Percentiles rank a stretch among this genome's conserved stretches.
These are phyloP conservation scores for Ogataea hybrid DNA, from an alignment of 1,139 yeast genomes.

Conservation along the genomic window DNA sequence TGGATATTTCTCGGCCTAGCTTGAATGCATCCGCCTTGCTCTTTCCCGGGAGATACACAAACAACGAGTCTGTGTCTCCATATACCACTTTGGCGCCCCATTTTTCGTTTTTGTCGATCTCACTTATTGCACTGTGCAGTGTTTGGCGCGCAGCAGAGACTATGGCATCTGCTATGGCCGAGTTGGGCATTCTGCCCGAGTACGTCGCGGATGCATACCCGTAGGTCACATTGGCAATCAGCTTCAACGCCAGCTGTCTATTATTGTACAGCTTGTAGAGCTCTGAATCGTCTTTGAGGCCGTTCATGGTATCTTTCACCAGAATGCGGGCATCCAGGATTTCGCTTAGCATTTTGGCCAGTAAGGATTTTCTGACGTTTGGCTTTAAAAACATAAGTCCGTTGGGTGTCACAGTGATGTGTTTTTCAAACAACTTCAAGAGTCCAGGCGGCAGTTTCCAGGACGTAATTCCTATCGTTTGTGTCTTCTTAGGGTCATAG, in stretches of 20 bases:
- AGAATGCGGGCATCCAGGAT: constrained; percentile 75
- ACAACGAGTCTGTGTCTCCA: constrained; percentile 94
- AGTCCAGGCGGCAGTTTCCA: constrained; percentile 56
- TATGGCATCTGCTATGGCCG: constrained; percentile 92
- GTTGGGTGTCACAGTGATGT: constrained; percentile 76
- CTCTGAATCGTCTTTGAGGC: constrained; percentile 42
- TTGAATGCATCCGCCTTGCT: constrained; percentile 72
- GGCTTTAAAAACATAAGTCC: constrained; percentile 77
- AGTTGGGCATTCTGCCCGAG: constrained; percentile 96
- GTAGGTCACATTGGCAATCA: constrained; percentile 93
- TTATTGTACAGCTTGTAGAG: constrained; percentile 63
- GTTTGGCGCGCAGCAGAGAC: constrained; percentile 91
- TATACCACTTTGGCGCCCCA: constrained; percentile 95
- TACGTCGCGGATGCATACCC: constrained; percentile 94
- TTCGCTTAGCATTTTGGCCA: constrained; percentile 84
- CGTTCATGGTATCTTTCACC: constrained; percentile 71
- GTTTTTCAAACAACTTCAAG: constrained; percentile 48
- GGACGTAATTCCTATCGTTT: constrained; percentile 51
- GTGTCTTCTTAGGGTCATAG: constrained; percentile 45
- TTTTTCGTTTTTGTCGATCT: constrained; percentile 54
- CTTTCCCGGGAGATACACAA: constrained; percentile 86
- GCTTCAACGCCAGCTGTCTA: constrained; percentile 80
- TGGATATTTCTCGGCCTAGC: constrained; percentile 71
- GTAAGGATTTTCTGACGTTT: constrained; percentile 61
- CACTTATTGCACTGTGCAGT: constrained; percentile 62